Conservation (phyloP, 352 stramenopile genomes). For the Elongisporangium senticosum region DNA sequence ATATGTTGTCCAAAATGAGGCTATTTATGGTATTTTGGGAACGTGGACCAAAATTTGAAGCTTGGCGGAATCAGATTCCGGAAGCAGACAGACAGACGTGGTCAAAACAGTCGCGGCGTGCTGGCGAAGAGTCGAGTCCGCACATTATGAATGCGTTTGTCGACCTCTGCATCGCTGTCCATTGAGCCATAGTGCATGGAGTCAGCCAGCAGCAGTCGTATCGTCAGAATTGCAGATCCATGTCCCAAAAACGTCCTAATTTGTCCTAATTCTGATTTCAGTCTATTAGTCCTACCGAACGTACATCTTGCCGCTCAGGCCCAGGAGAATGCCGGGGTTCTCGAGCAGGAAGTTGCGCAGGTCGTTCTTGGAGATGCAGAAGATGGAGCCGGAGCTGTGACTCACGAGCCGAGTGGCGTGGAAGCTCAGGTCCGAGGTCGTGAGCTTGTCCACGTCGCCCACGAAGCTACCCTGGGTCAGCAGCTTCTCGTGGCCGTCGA, state of each 20-base stretch:
- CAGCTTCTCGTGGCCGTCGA: conserved; percentile 28
- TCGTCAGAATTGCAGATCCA: neutral
- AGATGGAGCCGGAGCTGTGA: conserved; percentile 42
- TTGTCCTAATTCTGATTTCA: neutral
- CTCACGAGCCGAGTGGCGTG: conserved; percentile 62
- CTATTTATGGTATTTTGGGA: neutral
- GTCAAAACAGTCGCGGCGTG: neutral
- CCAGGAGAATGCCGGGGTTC: conserved; percentile 72
- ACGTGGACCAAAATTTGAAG: neutral
- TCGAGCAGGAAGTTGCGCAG: conserved; percentile 65
- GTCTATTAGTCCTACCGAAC: conserved; percentile 17
- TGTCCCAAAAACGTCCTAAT: neutral
- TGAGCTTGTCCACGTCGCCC: conserved; percentile 69
- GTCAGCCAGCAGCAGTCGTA: neutral
- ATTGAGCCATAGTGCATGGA: neutral
- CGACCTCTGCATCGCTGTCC: neutral
- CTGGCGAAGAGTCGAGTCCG: neutral
- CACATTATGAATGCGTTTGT: neutral
- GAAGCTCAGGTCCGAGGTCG: conserved; percentile 35
- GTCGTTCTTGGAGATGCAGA: conserved; percentile 62
- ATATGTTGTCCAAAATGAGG: neutral
- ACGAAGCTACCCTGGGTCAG: conserved; percentile 57
- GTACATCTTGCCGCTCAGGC: conserved; percentile 54
- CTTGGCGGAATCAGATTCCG: neutral
- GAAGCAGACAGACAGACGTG: neutral